Conservation (phyloP, 2,329 filamentous ascomycete species). For the Venturiaceae sp. region DNA sequence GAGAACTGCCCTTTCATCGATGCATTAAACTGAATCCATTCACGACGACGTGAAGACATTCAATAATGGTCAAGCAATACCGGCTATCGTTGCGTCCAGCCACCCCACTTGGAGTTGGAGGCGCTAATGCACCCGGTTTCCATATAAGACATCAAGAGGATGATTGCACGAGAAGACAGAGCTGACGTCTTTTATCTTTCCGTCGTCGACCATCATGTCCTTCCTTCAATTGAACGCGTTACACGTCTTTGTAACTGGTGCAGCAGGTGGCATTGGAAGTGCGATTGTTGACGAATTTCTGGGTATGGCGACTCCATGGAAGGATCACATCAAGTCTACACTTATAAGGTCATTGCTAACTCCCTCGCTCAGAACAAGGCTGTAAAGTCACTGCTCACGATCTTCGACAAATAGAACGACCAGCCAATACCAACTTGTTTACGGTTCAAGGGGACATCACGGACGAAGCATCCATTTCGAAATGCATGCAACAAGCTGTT, state of each 20-base stretch:
- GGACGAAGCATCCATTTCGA: constrained; percentile 34
- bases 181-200: background rate
- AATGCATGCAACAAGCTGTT: constrained; percentile 30
- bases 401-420: constrained; percentile 25
- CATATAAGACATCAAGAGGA: too few relatives aligned
- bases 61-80: too few relatives aligned
- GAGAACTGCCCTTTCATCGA: too few relatives aligned
- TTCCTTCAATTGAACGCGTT: constrained; percentile 38
- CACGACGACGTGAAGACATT: too few relatives aligned
- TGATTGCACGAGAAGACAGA: background rate
- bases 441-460: constrained; percentile 38
- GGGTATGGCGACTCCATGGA: constrained; percentile 24
- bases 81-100: too few relatives aligned
- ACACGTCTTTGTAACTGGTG: constrained; percentile 46
- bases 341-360: background rate
- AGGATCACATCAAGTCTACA: background rate
- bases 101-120: too few relatives aligned
- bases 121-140: too few relatives aligned
- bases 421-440: constrained; percentile 26
- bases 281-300: constrained; percentile 43
- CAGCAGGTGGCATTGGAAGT: constrained; percentile 41
- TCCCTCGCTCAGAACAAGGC: constrained; percentile 31
- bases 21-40: too few relatives aligned
- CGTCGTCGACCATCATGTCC: constrained; percentile 19
- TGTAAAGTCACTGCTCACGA: constrained; percentile 47